Evolutionary conservation across 164 flowering plant species (phyloP).

Genomic region (Dillenia turbinata): DNA sequence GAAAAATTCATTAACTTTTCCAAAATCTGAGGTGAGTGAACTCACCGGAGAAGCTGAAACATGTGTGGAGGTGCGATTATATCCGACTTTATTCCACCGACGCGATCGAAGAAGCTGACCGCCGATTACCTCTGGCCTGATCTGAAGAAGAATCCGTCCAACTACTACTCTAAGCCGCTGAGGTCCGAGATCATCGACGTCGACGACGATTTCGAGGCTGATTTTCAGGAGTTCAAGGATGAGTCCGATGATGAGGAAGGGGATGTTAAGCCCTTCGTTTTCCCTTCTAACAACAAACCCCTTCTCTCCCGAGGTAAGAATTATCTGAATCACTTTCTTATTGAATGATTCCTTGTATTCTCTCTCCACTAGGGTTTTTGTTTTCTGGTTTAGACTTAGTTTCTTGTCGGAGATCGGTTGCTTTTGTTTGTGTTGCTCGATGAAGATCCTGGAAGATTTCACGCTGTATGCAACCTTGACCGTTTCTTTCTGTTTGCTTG

Average conservation of each 20-base stretch:
- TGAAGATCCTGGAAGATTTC: no score
- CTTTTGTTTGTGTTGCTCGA: no score
- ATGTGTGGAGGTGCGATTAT: conserved; percentile 99
- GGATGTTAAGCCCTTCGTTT: conserved; percentile 38
- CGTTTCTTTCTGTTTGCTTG: background rate
- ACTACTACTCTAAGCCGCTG: conserved; percentile 24
- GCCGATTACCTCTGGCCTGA: conserved; percentile 53
- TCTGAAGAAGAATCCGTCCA: conserved; percentile 25
- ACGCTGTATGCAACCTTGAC: no score
- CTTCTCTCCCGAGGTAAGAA: conserved; percentile 15
- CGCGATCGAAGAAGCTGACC: conserved; percentile 34
- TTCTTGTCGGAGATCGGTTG: no score
- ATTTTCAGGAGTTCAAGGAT: conserved; percentile 71
- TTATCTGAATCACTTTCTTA: background rate
- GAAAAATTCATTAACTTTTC: background rate
- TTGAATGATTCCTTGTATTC: background rate
- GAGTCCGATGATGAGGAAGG: conserved; percentile 43
- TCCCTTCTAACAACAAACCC: conserved; percentile 29
- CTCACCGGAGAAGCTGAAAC: background rate
- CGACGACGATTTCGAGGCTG: conserved; percentile 83
- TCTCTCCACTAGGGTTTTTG: background rate
- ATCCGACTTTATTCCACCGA: conserved; percentile 63
- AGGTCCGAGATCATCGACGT: conserved; percentile 18
- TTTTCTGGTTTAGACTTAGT: background rate
- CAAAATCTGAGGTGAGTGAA: no score